Base-by-base conservation (phyloP, 1,139 yeast species). In the Blastobotrys arbuscula region DNA sequence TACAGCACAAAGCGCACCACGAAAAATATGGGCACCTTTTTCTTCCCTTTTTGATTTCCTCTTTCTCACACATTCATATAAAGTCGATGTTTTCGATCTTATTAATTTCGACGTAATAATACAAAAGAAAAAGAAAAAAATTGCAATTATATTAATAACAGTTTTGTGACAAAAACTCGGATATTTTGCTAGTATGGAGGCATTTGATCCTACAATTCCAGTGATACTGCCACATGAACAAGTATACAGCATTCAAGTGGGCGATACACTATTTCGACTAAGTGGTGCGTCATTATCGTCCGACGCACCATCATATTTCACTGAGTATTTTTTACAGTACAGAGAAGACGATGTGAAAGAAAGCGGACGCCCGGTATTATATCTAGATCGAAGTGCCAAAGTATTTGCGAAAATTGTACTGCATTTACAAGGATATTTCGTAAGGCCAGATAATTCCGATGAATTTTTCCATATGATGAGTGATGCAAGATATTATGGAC, bases 271-370 rank as follows among this genome's bases (percentile, higher is more conserved):
- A 39, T 68, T 64, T 50, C 56, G 62, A 34, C 59, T 72, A 18
- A 82, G 92, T 61, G 97, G 96, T 0, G 89, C 92, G 1, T 87
- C 96, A 4, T 66, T 89, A 39, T 84, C 90, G 21, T 85, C 87
- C 1, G 97, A 88, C 66, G 82, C 78, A 0, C 80, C 80, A 0
- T 72, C 76, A 12, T 75, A 72, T 53, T 76, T 76, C 60, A 74
- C 79, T 3, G 69, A 69, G 35, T 74, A 67, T 55, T 76, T 75
- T 55, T 52, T 61, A 2, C 64, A 66, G 24, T 55, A 56, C 53
- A 39, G 48, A 21, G 57, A 58, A 28, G 48, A 49, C 7, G 58
- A 61, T 2, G 60, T 56, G 19, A 47, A 44, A 3, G 60, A 57
- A 30, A 49, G 44, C 4, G 55, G 53, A 28, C 50, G 64, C 35